Evolutionary conservation across 257 asterid genomes (phyloP).

Genomic region (Hygrophila difformis): DNA sequence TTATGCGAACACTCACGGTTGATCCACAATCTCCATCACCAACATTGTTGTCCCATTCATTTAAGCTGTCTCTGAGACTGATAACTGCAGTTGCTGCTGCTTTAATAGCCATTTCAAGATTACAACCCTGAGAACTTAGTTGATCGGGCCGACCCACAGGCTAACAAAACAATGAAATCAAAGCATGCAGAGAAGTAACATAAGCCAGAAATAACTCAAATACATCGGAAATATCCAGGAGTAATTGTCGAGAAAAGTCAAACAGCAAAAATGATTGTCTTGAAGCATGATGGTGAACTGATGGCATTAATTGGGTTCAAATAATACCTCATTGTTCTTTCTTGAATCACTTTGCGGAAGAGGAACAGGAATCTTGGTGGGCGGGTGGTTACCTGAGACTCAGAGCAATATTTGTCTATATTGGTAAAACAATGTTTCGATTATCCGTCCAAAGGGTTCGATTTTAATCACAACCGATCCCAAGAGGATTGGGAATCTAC

Average conservation of each 20-base stretch:
- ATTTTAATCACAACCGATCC: too few relatives aligned
- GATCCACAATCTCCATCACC: slow-evolving; percentile 99
- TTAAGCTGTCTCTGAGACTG: slow-evolving; percentile 57
- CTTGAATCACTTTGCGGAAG: slow-evolving; percentile 55
- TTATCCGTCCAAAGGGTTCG: background rate
- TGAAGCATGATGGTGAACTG: background rate
- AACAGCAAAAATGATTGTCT: slow-evolving; percentile 5
- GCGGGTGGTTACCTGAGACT: slow-evolving; percentile 69
- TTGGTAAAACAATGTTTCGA: slow-evolving; percentile 11
- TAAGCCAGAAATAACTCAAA: too few relatives aligned
- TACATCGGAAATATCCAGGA: slow-evolving; percentile 1
- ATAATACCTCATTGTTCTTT: slow-evolving; percentile 63
- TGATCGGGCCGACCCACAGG: slow-evolving; percentile 54
- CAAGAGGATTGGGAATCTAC: too few relatives aligned
- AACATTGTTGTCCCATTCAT: slow-evolving; percentile 93
- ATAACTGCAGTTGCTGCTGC: slow-evolving; percentile 74
- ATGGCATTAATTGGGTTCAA: background rate
- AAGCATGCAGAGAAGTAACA: slow-evolving; percentile 16
- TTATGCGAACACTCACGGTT: slow-evolving; percentile 48
- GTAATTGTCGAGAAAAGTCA: background rate
- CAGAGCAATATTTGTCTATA: slow-evolving; percentile 15
- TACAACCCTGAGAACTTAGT: slow-evolving; percentile 48
- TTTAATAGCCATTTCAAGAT: slow-evolving; percentile 82
- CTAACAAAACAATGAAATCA: slow-evolving; percentile 35
- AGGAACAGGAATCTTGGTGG: slow-evolving; percentile 94